Percentiles rank a stretch among this genome's conserved stretches.
These are phyloP conservation scores for Tagetes patula DNA, from an alignment of 129 eudicot species.

Conservation along the genomic window DNA sequence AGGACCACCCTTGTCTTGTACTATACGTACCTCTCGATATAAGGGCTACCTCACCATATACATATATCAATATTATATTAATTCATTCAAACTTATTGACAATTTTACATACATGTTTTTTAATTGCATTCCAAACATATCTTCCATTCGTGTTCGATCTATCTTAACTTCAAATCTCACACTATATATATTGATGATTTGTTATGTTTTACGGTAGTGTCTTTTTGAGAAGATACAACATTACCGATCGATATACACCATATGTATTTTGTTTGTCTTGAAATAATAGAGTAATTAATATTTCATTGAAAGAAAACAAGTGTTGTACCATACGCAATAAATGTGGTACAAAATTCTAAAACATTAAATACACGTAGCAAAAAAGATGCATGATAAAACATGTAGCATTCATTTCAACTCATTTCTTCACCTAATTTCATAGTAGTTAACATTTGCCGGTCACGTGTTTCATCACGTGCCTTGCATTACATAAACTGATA, in stretches of 20 bases:
- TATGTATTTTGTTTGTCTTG: not conserved
- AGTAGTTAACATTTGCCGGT: slow-evolving; percentile 38
- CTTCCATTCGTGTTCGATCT: too few relatives aligned
- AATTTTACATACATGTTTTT: not conserved
- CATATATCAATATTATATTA: too few relatives aligned
- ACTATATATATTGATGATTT: too few relatives aligned
- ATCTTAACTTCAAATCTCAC: too few relatives aligned
- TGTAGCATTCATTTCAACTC: slow-evolving; percentile 54
- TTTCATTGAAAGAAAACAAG: not conserved
- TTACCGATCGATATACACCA: not conserved
- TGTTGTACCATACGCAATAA: slow-evolving; percentile 29
- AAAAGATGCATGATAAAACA: slow-evolving; percentile 43
- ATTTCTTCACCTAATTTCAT: slow-evolving; percentile 59
- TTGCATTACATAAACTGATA: slow-evolving; percentile 16
- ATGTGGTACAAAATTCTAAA: slow-evolving; percentile 38
- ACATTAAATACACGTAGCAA: slow-evolving; percentile 39
- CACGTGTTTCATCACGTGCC: slow-evolving; percentile 41
- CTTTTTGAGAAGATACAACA: not conserved
- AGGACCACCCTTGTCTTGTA: slow-evolving; percentile 26
- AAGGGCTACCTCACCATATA: not conserved
- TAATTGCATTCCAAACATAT: too few relatives aligned
- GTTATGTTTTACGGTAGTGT: not conserved
- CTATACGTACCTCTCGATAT: not conserved
- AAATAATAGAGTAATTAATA: not conserved
- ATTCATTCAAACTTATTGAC: too few relatives aligned